These are phyloP conservation scores for Heterobasidion occidentale DNA, from an alignment of 1,284 basidiomycete genomes.

Conservation along the genomic window DNA sequence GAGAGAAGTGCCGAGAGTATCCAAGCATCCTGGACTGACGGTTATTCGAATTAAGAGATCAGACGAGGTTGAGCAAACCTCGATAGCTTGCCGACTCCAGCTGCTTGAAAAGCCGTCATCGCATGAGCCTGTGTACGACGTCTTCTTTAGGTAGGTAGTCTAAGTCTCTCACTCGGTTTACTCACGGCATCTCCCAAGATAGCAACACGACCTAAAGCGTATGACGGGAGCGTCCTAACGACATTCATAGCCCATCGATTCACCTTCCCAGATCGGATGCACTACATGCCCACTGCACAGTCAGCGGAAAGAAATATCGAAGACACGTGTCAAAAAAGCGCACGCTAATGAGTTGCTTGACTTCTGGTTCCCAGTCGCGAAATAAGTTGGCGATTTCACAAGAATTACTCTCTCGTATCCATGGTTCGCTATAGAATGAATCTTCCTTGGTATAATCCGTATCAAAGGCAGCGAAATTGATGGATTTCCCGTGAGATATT, in stretches of 20 bases:
- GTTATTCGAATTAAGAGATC: background rate
- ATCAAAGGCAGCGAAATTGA: slow-evolving; percentile 10
- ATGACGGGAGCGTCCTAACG: slow-evolving; percentile 30
- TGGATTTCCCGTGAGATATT: slow-evolving; percentile 28
- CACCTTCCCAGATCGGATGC: slow-evolving; percentile 13
- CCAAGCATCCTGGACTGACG: slow-evolving; percentile 24
- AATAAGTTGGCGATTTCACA: slow-evolving; percentile 22
- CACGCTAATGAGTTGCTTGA: slow-evolving; percentile 31
- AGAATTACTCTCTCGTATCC: slow-evolving; percentile 23
- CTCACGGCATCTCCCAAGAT: slow-evolving; percentile 44
- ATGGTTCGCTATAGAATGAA: slow-evolving; percentile 24
- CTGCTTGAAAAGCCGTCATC: slow-evolving; percentile 46
- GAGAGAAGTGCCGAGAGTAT: slow-evolving; percentile 36
- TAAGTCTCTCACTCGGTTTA: background rate
- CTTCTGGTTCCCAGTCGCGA: slow-evolving; percentile 33
- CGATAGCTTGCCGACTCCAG: slow-evolving; percentile 51
- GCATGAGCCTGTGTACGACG: slow-evolving; percentile 36
- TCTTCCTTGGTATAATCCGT: slow-evolving; percentile 23
- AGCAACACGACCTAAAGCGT: slow-evolving; percentile 30
- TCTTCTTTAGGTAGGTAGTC: background rate
- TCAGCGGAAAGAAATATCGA: background rate
- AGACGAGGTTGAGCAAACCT: slow-evolving; percentile 23
- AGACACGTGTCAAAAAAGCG: slow-evolving; percentile 1
- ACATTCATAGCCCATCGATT: slow-evolving; percentile 44
- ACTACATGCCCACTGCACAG: slow-evolving; percentile 21